phyloP scores from a whole-genome alignment of 306 rosid species.

The Trifolium pratense region DNA sequence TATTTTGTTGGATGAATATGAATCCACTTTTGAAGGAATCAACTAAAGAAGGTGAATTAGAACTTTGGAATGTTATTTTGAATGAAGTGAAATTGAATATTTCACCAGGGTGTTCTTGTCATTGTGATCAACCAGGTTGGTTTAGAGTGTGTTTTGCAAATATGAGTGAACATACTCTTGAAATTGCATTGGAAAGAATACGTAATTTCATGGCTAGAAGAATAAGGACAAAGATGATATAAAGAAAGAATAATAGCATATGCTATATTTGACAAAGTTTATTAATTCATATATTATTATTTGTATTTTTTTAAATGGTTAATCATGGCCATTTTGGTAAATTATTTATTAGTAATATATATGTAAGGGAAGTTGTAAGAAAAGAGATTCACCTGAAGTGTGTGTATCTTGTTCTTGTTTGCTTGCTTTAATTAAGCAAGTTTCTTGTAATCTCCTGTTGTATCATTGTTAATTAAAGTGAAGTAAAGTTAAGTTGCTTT shows the following conservation, averaged over 20 bases:
- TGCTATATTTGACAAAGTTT: slow-evolving; percentile 1
- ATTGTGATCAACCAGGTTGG: slow-evolving; percentile 91
- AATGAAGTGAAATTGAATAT: slow-evolving; percentile 73
- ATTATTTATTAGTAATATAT: slow-evolving; percentile 35
- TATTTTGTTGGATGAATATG: slow-evolving; percentile 94
- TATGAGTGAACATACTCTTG: slow-evolving; percentile 71
- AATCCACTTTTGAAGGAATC: slow-evolving; percentile 59
- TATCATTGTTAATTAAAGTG: slow-evolving; percentile 11
- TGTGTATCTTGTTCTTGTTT: slow-evolving; percentile 45
- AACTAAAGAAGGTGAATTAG: slow-evolving; percentile 67
- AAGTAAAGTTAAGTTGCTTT: not conserved
- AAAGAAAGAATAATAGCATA: not conserved
- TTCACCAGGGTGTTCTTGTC: slow-evolving; percentile 95
- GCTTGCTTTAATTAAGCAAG: slow-evolving; percentile 71
- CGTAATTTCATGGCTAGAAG: slow-evolving; percentile 57
- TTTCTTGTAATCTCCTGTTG: slow-evolving; percentile 42
- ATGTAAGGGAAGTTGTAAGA: not conserved
- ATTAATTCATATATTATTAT: not conserved
- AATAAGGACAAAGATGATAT: not conserved
- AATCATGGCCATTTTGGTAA: slow-evolving; percentile 46
- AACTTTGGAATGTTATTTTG: slow-evolving; percentile 63
- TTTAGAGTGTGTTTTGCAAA: slow-evolving; percentile 94
- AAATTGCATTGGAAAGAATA: slow-evolving; percentile 73
- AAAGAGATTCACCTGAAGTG: slow-evolving; percentile 23
- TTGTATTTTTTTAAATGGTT: slow-evolving; percentile 44